A percentile compares a stretch with the other conserved stretches of the same genome.
These are phyloP conservation scores for Clonostachys solani DNA, from an alignment of 2,329 filamentous ascomycete genomes.

Conservation along the genomic window DNA sequence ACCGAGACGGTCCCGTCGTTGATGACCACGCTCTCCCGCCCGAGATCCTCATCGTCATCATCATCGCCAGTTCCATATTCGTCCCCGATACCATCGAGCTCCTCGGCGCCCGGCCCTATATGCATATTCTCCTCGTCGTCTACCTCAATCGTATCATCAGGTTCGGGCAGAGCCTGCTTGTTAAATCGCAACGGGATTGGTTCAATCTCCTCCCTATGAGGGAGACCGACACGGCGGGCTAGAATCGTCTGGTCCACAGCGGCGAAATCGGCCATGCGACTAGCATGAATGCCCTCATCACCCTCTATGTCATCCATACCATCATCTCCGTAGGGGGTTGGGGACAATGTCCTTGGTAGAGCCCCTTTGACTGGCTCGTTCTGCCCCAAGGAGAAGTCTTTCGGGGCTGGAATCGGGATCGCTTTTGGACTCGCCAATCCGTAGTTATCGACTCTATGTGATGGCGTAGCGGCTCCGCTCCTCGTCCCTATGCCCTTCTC, in stretches of 20 bases:
- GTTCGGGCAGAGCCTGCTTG: constrained; percentile 19
- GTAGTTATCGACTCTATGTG: constrained; percentile 4
- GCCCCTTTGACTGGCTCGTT: constrained; percentile 19
- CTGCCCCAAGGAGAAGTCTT: constrained; percentile 33
- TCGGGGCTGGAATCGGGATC: constrained; percentile 28
- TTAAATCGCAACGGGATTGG: constrained; percentile 43
- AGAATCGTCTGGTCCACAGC: constrained; percentile 61
- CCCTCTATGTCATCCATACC: constrained; percentile 1
- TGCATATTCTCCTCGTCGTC: constrained; percentile 3
- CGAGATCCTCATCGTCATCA: constrained; percentile 7
- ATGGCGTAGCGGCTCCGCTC: constrained; percentile 21
- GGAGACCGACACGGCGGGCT: constrained; percentile 46
- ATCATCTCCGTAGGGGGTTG: constrained; percentile 22
- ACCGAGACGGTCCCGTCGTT: constrained; percentile 52
- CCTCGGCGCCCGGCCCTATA: constrained; percentile 1
- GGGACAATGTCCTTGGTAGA: constrained; percentile 35
- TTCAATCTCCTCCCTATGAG: constrained; percentile 27
- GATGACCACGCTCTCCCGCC: constrained; percentile 1
- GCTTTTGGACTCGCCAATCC: constrained; percentile 18
- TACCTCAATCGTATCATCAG: constrained; percentile 10
- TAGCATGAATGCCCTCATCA: not conserved
- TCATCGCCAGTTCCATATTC: constrained; percentile 16
- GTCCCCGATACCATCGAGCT: constrained; percentile 7
- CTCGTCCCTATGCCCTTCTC: constrained; percentile 26
- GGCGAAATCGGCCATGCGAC: constrained; percentile 47